Evolutionary conservation across 495 filamentous ascomycete species (phyloP), one percentile per base, ranked within the genome.

Genomic region (Lophiotrema nucula): DNA sequence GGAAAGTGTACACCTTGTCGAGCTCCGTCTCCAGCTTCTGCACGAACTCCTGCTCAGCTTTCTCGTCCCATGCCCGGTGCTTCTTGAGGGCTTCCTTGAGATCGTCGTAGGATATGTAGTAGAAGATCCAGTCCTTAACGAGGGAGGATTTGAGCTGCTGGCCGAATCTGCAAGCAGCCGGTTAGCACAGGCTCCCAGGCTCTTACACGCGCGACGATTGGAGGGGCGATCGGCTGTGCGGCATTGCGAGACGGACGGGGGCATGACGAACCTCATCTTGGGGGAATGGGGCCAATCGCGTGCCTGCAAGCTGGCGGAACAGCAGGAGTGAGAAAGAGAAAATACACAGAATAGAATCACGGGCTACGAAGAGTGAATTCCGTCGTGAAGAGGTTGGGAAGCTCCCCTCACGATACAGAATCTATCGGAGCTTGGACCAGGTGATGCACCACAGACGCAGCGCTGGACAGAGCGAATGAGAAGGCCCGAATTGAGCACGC

Each of bases 101-200:
- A 56, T 87, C 88, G 64, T 97, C 90, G 73, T 99, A 99, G 71
- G 87, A 85, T 73, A 99, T 97, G 76, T 97, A 99, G 78, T 95
- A 88, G 81, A 89, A 95, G 71, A 88, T 84, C 76, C 91, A 98
- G 72, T 97, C 93, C 76, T 87, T 88, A 73, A 97, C 90, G 67
- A 95, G 82, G 61, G 91, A 96, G 55, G 88, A 90, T 37, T 87
- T 88, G 58, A 99, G 83, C 77, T 97, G 90, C 71, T 95, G 88
- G 69, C 93, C 93, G 81, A 99, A 99, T 78, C 95, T 97, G 58
- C 25, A 38, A 24, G 33, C 21, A 16, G 31, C 26, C 38, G 16
- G 46, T 61, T 46, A 66, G 63, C 52, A 33, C 48, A 35, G 31
- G 33, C 16, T 1, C 27, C 39, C n/a, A n/a, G n/a, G n/a, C n/a